Evolutionary conservation across 2,329 filamentous ascomycete species (phyloP).

Genomic region (Truncatella angustata): DNA sequence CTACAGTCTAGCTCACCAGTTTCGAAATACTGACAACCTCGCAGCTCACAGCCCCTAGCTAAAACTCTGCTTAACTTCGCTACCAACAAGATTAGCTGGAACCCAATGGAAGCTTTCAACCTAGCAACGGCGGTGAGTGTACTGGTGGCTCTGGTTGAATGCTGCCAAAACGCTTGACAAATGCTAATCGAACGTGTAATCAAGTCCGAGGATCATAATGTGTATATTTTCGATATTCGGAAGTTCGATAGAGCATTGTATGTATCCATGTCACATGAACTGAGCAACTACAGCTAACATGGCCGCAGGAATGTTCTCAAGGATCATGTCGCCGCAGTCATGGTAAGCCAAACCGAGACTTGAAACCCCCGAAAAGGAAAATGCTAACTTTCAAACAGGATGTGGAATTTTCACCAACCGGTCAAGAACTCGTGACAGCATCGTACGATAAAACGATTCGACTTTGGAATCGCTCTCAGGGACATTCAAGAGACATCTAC

Average conservation of each 20-base stretch:
- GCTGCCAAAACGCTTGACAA: too few relatives aligned
- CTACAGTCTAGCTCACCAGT: too few relatives aligned
- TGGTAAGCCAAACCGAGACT: conserved; percentile 42
- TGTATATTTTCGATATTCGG: conserved; percentile 89
- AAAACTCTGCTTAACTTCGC: conserved; percentile 81
- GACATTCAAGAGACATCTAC: conserved; percentile 89
- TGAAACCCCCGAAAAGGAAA: neutral
- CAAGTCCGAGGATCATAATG: conserved; percentile 93
- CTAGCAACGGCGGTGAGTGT: conserved; percentile 89
- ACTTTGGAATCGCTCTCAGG: conserved; percentile 76
- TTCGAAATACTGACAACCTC: too few relatives aligned
- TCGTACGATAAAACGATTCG: conserved; percentile 86
- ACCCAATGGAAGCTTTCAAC: conserved; percentile 96
- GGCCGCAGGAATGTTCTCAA: conserved; percentile 86
- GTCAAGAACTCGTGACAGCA: conserved; percentile 87
- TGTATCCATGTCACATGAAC: too few relatives aligned
- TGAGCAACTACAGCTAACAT: too few relatives aligned
- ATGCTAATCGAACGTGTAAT: too few relatives aligned
- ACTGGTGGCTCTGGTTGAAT: too few relatives aligned
- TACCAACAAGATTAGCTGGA: conserved; percentile 84
- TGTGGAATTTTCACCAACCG: conserved; percentile 91
- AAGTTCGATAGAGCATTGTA: conserved; percentile 81
- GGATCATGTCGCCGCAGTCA: conserved; percentile 66
- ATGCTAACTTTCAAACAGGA: neutral
- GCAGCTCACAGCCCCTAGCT: too few relatives aligned